These are phyloP conservation scores for Candida sp. DNA, from an alignment of 1,139 yeast species.

Conservation along the genomic window DNA sequence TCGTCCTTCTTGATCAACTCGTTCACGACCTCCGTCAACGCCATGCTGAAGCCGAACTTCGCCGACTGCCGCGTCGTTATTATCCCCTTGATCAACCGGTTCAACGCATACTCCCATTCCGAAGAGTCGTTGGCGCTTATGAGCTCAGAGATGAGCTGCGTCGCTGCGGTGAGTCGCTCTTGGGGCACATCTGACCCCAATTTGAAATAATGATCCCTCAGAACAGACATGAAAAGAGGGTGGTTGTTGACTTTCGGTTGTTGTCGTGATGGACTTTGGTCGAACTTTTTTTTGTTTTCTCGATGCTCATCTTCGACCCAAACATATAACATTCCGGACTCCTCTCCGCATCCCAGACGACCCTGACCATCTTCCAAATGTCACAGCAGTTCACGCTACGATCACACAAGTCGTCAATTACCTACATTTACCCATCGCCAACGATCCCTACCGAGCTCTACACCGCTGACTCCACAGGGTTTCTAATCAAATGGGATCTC, in stretches of 20 bases:
- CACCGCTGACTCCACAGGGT: slow-evolving; percentile 30
- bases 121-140: slow-evolving; percentile 42
- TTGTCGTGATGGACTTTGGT: not conserved
- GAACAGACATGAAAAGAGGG: slow-evolving; percentile 32
- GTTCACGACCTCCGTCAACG: slow-evolving; percentile 76
- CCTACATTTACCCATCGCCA: slow-evolving; percentile 4
- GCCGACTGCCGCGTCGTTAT: slow-evolving; percentile 86
- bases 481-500: slow-evolving; percentile 57
- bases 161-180: slow-evolving; percentile 79
- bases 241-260: too few species aligned
- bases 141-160: slow-evolving; percentile 64
- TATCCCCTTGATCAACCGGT: slow-evolving; percentile 79
- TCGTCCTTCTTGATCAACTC: slow-evolving; percentile 36
- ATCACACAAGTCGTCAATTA: slow-evolving; percentile 11
- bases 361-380: not conserved
- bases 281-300: slow-evolving; percentile 2
- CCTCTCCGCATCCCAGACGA: not conserved
- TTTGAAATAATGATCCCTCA: slow-evolving; percentile 77
- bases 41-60: slow-evolving; percentile 87
- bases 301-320: not conserved
- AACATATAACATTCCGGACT: too few species aligned
- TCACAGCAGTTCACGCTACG: slow-evolving; percentile 10
- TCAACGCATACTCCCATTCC: slow-evolving; percentile 86
- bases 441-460: not conserved
- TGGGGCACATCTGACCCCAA: slow-evolving; percentile 78